A percentile compares a stretch with the other conserved stretches of the same genome.
phyloP scores from a whole-genome alignment of 768 basidiomycete genomes.

The Dioszegia crocea region DNA sequence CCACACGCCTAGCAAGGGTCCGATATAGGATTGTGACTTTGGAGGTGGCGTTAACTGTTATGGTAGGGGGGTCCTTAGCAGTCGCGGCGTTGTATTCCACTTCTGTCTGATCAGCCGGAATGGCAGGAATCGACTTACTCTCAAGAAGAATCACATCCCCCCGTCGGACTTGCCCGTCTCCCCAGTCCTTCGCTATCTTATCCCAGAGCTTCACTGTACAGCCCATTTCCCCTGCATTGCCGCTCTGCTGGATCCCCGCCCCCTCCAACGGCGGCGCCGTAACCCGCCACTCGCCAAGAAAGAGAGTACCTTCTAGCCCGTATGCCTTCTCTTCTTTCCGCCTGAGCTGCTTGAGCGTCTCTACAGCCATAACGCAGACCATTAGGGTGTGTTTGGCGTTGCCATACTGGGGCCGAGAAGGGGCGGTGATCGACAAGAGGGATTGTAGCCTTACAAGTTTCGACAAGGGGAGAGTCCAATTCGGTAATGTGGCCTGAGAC shows the following conservation, averaged over 20 bases:
- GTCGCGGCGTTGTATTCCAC: constrained; percentile 25
- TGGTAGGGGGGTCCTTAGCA: constrained; percentile 21
- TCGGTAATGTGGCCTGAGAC: constrained; percentile 25
- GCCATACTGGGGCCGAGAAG: neutral
- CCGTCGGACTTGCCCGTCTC: constrained; percentile 22
- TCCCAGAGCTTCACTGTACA: constrained; percentile 38
- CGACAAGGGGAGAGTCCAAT: constrained; percentile 34
- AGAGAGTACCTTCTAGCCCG: constrained; percentile 22
- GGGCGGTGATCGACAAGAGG: neutral
- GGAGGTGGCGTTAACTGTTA: constrained; percentile 11
- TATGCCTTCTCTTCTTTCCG: constrained; percentile 30
- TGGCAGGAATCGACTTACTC: constrained; percentile 23
- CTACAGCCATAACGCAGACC: constrained; percentile 35
- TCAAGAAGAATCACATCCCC: constrained; percentile 40
- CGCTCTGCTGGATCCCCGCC: neutral
- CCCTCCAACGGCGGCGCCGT: constrained; percentile 8
- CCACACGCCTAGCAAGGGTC: constrained; percentile 24
- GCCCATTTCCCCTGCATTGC: constrained; percentile 12
- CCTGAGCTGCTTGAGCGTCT: constrained; percentile 16
- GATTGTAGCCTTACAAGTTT: constrained; percentile 21
- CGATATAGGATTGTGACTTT: constrained; percentile 33
- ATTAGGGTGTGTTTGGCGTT: constrained; percentile 17
- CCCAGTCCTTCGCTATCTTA: constrained; percentile 29
- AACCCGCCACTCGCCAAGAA: constrained; percentile 34
- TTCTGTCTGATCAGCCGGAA: constrained; percentile 12